Evolutionary conservation across 1,284 basidiomycete species (phyloP).

Genomic region (Austroboletus olivaceoglutinosus): DNA sequence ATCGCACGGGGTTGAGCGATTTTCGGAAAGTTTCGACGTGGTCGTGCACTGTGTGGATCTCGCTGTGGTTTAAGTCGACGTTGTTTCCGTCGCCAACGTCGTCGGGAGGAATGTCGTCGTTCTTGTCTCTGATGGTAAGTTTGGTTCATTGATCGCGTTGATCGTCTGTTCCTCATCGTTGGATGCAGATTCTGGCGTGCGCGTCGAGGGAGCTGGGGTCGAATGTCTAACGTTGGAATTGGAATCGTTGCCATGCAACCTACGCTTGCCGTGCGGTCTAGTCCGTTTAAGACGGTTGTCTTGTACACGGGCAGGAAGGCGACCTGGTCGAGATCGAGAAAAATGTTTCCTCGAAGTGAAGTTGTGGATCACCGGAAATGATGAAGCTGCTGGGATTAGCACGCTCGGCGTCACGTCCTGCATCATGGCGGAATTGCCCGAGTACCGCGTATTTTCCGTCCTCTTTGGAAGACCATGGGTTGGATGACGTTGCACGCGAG

Average conservation of each 20-base stretch:
- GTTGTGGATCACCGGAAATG: slow-evolving; percentile 30
- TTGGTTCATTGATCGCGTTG: too few relatives aligned
- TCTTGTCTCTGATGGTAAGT: too few relatives aligned
- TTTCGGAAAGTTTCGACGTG: slow-evolving; percentile 16
- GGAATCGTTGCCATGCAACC: too few relatives aligned
- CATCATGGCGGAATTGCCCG: slow-evolving; percentile 28
- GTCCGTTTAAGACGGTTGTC: slow-evolving; percentile 26
- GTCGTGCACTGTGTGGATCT: slow-evolving; percentile 21
- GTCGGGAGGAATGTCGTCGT: too few relatives aligned
- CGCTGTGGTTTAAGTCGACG: slow-evolving; percentile 19
- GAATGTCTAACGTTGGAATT: too few relatives aligned
- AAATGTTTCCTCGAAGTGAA: slow-evolving; percentile 27
- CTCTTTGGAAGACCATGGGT: slow-evolving; percentile 31
- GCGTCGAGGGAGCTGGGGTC: too few relatives aligned
- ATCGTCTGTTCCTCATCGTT: too few relatives aligned
- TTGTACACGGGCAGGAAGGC: slow-evolving; percentile 25
- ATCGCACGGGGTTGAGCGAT: too few relatives aligned
- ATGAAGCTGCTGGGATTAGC: slow-evolving; percentile 29
- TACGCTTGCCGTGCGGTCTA: slow-evolving; percentile 10
- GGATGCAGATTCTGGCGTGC: too few relatives aligned
- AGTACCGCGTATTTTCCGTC: slow-evolving; percentile 28
- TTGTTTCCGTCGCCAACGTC: too few relatives aligned
- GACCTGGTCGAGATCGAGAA: slow-evolving; percentile 25
- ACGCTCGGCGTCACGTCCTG: slow-evolving; percentile 31
- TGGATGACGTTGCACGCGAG: slow-evolving; percentile 24